Base-by-base conservation (phyloP, 2,329 filamentous ascomycete genomes). In the Parafenestella ontariensis region DNA sequence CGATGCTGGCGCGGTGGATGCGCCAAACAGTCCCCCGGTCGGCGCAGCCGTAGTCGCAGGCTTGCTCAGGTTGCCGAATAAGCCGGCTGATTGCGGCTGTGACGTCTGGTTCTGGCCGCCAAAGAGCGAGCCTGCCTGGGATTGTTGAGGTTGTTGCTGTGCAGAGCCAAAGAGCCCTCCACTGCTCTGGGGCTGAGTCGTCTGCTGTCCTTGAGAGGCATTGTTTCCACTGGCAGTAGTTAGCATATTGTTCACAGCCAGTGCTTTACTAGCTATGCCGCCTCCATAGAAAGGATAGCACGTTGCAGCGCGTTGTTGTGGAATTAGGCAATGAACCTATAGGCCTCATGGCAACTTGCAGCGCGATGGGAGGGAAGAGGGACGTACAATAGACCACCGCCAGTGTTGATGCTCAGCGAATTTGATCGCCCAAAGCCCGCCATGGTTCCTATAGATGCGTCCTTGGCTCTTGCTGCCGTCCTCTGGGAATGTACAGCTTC, bases 341-440 rank as follows among this genome's bases (percentile, higher is more conserved):
- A 11, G 36, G 18, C 34, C 3, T 37, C 15, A 3, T 17, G 34
- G 34, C 34, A 9, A 17, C 3, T 37, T 17, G 9, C 13, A n/a
- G 18, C 18, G 34, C 15, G 18, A 4, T 8, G 13, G 10, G 36
- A 18, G 21, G 37, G 36, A 43, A 9, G 13, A 33, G 11, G 54
- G 24, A 75, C 79, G 72, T 72, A 82, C 80, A 82, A 82, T 41
- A 81, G 72, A 47, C 78, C 77, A 68, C 80, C 68, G 57, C 78
- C 78, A 18, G 83, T 85, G 65, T 85, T 86, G 65, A 85, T 79
- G 54, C 79, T 82, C 67, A 85, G 74, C 52, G 78, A 79, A 65
- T 81, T 81, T 21, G 78, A 81, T 42, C 79, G 74, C 40, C 78
- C 79, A 61, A 81, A 78, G 39, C 78, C 78, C 66, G 79, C 64